These are phyloP conservation scores for Aspergillus spinulosporus DNA, from an alignment of 2,329 filamentous ascomycete genomes.

Conservation along the genomic window DNA sequence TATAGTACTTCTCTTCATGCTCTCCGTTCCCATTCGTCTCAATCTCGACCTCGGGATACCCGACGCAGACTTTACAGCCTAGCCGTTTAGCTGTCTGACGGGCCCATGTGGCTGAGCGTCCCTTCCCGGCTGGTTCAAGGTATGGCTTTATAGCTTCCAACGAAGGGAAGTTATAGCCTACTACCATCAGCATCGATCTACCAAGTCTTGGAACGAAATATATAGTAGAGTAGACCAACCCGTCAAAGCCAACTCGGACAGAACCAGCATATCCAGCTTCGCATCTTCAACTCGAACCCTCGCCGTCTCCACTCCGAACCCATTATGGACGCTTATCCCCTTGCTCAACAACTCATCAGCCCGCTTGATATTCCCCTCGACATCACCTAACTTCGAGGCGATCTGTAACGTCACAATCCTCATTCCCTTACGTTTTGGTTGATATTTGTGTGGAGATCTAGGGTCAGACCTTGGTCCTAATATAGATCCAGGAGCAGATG, in stretches of 20 bases:
- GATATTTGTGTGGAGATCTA: neutral
- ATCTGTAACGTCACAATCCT: slow-evolving; percentile 51
- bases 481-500: neutral
- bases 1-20: slow-evolving; percentile 50
- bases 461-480: neutral
- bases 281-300: slow-evolving; percentile 24
- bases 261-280: slow-evolving; percentile 57
- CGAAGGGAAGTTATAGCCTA: slow-evolving; percentile 65
- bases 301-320: neutral
- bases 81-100: slow-evolving; percentile 54
- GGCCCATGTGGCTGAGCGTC: slow-evolving; percentile 60
- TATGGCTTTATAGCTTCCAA: slow-evolving; percentile 58
- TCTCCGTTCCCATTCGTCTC: slow-evolving; percentile 3
- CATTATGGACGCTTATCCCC: slow-evolving; percentile 20
- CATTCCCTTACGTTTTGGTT: slow-evolving; percentile 33
- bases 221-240: slow-evolving; percentile 38
- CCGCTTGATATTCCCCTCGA: slow-evolving; percentile 46
- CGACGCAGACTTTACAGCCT: slow-evolving; percentile 62
- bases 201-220: neutral
- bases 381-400: slow-evolving; percentile 44
- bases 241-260: slow-evolving; percentile 64
- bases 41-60: slow-evolving; percentile 58
- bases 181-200: neutral
- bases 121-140: slow-evolving; percentile 59
- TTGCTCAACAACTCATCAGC: slow-evolving; percentile 46